These are phyloP conservation scores for Dissophora globulifera DNA, from an alignment of 192 early-diverging fungal genomes.

Conservation along the genomic window DNA sequence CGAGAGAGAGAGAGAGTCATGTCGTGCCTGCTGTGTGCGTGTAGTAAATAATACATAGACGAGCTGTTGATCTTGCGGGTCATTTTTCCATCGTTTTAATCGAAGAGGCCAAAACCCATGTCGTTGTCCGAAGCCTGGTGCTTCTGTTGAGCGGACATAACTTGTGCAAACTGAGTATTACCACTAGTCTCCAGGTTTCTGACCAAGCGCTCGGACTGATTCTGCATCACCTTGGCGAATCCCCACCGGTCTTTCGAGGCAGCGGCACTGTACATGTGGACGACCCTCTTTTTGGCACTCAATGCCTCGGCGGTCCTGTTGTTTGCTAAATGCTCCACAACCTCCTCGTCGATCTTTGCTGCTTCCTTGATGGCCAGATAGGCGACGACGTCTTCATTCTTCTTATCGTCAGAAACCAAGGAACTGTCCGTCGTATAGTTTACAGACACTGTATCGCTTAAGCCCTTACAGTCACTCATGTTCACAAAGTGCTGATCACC, in stretches of 20 bases:
- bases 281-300: constrained; percentile 29
- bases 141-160: constrained; percentile 14
- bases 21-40: no score
- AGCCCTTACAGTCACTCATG: constrained; percentile 13
- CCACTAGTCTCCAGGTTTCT: constrained; percentile 18
- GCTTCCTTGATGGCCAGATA: constrained; percentile 32
- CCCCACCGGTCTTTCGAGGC: constrained; percentile 17
- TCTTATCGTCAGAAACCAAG: constrained; percentile 27
- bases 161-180: constrained; percentile 24
- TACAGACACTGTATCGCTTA: constrained; percentile 22
- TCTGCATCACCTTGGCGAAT: constrained; percentile 24
- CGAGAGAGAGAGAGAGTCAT: no score
- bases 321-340: constrained; percentile 35
- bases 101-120: constrained; percentile 20
- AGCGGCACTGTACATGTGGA: constrained; percentile 18
- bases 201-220: constrained; percentile 35
- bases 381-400: constrained; percentile 27
- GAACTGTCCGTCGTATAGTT: constrained; percentile 32
- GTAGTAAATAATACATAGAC: no score
- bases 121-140: constrained; percentile 4
- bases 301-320: constrained; percentile 36
- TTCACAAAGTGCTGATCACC: constrained; percentile 28
- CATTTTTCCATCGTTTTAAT: no score
- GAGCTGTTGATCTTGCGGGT: no score
- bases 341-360: constrained; percentile 25